Evolutionary conservation across 495 filamentous ascomycete genomes (phyloP).

Genomic region (Saxophila tyrrhenica): DNA sequence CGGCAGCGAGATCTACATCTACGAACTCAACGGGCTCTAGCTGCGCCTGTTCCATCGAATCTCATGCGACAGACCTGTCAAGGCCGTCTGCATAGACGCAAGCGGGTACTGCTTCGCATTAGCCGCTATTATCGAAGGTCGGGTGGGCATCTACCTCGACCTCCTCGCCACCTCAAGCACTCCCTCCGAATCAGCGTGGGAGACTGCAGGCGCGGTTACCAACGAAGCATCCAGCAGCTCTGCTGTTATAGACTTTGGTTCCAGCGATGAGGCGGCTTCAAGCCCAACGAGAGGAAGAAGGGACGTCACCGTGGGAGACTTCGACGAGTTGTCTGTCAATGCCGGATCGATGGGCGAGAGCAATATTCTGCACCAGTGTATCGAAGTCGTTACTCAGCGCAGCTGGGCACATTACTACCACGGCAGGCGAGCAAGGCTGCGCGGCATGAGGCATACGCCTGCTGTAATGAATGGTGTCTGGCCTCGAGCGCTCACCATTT

Average conservation of each 20-base stretch:
- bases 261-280: too few species aligned
- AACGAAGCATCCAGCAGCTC: not conserved
- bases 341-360: not conserved
- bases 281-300: too few species aligned
- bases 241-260: not conserved
- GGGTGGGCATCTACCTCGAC: constrained; percentile 54
- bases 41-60: constrained; percentile 35
- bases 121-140: constrained; percentile 50
- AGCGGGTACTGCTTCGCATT: constrained; percentile 44
- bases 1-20: constrained; percentile 51
- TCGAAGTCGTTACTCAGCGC: not conserved
- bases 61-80: constrained; percentile 44
- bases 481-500: not conserved
- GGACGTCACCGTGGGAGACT: not conserved
- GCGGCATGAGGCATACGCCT: constrained; percentile 2
- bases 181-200: not conserved
- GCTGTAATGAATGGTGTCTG: not conserved
- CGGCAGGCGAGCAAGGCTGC: not conserved
- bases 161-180: constrained; percentile 8
- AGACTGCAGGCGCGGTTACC: not conserved
- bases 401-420: constrained; percentile 2
- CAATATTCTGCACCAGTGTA: not conserved
- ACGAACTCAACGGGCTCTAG: constrained; percentile 36
- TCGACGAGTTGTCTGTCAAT: constrained; percentile 1
- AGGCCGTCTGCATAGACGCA: constrained; percentile 57